phyloP scores from a whole-genome alignment of 805 yeast genomes.

The Zygosaccharomyces gambellarensis region DNA sequence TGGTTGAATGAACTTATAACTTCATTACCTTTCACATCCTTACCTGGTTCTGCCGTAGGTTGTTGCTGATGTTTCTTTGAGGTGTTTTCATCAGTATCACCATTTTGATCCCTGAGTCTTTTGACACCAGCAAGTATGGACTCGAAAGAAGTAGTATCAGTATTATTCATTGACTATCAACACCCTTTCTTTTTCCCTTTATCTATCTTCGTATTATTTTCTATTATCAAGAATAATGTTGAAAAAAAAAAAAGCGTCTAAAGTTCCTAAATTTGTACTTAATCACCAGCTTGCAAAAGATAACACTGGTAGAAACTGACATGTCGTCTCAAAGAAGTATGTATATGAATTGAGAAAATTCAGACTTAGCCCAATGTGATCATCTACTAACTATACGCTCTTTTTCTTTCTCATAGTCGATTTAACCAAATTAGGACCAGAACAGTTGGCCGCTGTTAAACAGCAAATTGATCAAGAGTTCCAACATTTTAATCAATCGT shows the following conservation, averaged over 20 bases:
- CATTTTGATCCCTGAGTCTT: conserved; percentile 46
- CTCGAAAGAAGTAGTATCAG: conserved; percentile 61
- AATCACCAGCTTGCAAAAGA: not conserved
- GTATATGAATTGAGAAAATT: conserved; percentile 4
- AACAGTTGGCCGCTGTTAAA: conserved; percentile 79
- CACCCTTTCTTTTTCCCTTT: not conserved
- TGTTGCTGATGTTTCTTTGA: conserved; percentile 1
- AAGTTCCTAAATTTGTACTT: not conserved
- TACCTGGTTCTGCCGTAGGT: conserved; percentile 5
- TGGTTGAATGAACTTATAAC: conserved; percentile 21
- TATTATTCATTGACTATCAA: conserved; percentile 24
- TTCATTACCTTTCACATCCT: conserved; percentile 2
- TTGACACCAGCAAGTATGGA: conserved; percentile 68
- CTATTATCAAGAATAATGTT: conserved; percentile 1
- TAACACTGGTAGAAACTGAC: not conserved
- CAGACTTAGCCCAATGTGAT: not conserved
- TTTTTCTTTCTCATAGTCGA: conserved; percentile 43
- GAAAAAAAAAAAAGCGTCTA: conserved; percentile 4
- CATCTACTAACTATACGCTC: not conserved
- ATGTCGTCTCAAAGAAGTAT: conserved; percentile 32
- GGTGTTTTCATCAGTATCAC: conserved; percentile 15
- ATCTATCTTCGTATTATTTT: not conserved
- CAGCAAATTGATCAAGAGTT: conserved; percentile 79
- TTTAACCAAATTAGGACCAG: conserved; percentile 65
- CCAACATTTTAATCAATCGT: conserved; percentile 78